Conservation (phyloP, 768 basidiomycete genomes). For the Rubroboletus satanas region DNA sequence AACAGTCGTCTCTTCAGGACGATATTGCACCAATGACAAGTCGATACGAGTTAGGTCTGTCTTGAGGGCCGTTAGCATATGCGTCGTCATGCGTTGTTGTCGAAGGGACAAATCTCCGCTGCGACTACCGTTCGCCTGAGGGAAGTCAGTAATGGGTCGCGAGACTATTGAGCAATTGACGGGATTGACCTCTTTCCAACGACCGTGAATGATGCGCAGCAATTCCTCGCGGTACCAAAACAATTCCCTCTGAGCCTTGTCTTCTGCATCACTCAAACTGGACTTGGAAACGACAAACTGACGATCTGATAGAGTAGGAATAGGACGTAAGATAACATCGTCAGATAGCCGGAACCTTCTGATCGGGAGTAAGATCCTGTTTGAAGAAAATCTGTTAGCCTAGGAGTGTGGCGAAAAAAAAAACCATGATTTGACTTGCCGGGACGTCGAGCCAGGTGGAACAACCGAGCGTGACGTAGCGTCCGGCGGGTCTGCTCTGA, state of each 20-base stretch:
- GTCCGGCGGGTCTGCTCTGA: conserved; percentile 36
- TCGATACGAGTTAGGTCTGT: conserved; percentile 61
- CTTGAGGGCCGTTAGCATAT: conserved; percentile 76
- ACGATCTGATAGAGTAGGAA: conserved; percentile 81
- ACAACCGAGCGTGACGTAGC: conserved; percentile 54
- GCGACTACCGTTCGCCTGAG: conserved; percentile 74
- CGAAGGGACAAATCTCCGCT: conserved; percentile 75
- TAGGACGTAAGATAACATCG: conserved; percentile 55
- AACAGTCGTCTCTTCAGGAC: conserved; percentile 16
- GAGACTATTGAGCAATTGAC: not conserved
- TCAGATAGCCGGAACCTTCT: conserved; percentile 63
- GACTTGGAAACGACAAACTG: conserved; percentile 89
- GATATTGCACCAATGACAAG: conserved; percentile 44
- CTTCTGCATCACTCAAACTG: conserved; percentile 53
- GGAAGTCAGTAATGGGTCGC: not conserved
- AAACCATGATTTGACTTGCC: conserved; percentile 43
- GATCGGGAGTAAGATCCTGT: conserved; percentile 66
- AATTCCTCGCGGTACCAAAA: conserved; percentile 97
- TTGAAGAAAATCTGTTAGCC: conserved; percentile 2
- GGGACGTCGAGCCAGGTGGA: conserved; percentile 83
- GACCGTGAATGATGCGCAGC: conserved; percentile 60
- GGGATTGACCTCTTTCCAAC: conserved; percentile 77
- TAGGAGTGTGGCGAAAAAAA: not conserved
- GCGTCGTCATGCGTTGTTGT: conserved; percentile 68
- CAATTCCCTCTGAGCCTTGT: conserved; percentile 65